Conservation (phyloP, 169 alveolate species). For the Sarcocystis neurona region DNA sequence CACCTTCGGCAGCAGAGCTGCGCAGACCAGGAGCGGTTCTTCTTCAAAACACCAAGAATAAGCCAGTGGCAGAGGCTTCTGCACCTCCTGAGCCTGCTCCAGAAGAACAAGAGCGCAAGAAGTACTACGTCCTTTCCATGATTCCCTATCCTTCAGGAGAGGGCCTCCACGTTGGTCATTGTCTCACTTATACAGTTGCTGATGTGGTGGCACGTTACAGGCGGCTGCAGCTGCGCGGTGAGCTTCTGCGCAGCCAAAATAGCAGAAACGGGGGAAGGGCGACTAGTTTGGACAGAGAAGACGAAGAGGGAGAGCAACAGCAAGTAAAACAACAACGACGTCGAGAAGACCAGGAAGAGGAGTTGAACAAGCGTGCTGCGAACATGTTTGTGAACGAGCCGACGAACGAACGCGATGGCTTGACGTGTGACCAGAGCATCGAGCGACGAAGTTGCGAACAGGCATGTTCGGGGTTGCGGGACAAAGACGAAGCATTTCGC, state of each 20-base stretch:
- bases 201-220: slow-evolving; percentile 88
- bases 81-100: background rate
- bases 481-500: too few species aligned
- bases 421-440: too few species aligned
- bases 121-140: slow-evolving; percentile 85
- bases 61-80: too few species aligned
- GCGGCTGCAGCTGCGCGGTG: slow-evolving; percentile 68
- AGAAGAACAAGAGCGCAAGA: slow-evolving; percentile 11
- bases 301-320: background rate
- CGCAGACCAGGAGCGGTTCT: too few species aligned
- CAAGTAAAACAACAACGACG: background rate
- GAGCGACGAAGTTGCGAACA: too few species aligned
- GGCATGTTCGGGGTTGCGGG: too few species aligned
- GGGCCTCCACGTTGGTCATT: slow-evolving; percentile 92
- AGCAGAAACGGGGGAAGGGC: background rate
- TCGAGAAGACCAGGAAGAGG: too few species aligned
- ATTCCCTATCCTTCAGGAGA: slow-evolving; percentile 93
- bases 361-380: too few species aligned
- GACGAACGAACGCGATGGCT: too few species aligned
- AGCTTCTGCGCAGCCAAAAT: background rate
- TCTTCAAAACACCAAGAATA: too few species aligned
- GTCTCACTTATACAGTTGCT: slow-evolving; percentile 87
- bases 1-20: too few species aligned
- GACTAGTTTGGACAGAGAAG: slow-evolving; percentile 21
- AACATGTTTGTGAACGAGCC: too few species aligned